A percentile compares a stretch with the other conserved stretches of the same genome.
phyloP scores from a whole-genome alignment of 2,329 filamentous ascomycete species.

The Arthrobotrys megalospora region DNA sequence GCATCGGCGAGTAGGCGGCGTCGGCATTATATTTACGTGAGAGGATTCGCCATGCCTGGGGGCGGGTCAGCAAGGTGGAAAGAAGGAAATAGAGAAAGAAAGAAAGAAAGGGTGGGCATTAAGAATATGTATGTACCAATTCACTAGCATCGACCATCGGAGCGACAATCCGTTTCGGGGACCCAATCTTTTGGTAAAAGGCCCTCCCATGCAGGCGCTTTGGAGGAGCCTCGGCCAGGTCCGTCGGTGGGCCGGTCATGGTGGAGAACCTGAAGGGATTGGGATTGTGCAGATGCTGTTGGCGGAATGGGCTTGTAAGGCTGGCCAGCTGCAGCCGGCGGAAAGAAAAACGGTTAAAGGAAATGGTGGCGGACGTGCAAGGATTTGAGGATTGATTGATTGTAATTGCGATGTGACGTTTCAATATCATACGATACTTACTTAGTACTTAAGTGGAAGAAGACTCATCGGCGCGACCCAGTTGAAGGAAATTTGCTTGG shows the following conservation, averaged over 20 bases:
- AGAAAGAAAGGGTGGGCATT: background rate
- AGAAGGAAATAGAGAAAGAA: background rate
- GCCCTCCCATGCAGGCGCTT: slow-evolving; percentile 79
- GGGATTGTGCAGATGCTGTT: background rate
- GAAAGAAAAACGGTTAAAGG: slow-evolving; percentile 6
- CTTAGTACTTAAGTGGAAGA: background rate
- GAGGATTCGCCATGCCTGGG: slow-evolving; percentile 93
- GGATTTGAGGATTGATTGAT: too few species aligned
- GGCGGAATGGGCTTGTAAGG: slow-evolving; percentile 6
- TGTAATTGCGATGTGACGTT: too few species aligned
- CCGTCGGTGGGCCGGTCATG: slow-evolving; percentile 15
- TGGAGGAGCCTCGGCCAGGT: slow-evolving; percentile 30
- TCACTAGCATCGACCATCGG: slow-evolving; percentile 99
- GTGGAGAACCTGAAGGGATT: slow-evolving; percentile 7
- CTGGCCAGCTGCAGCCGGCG: slow-evolving; percentile 37
- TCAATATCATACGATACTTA: too few species aligned
- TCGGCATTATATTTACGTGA: slow-evolving; percentile 90
- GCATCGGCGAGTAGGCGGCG: slow-evolving; percentile 94
- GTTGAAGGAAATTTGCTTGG: slow-evolving; percentile 2
- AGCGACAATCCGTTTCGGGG: slow-evolving; percentile 89
- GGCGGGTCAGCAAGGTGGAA: background rate
- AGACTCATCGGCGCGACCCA: slow-evolving; percentile 21
- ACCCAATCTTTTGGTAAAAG: slow-evolving; percentile 95
- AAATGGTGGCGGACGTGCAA: slow-evolving; percentile 6
- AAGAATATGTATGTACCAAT: slow-evolving; percentile 76